Evolutionary conservation across 2,329 filamentous ascomycete species (phyloP).

Genomic region (Colletotrichum brevisporum): DNA sequence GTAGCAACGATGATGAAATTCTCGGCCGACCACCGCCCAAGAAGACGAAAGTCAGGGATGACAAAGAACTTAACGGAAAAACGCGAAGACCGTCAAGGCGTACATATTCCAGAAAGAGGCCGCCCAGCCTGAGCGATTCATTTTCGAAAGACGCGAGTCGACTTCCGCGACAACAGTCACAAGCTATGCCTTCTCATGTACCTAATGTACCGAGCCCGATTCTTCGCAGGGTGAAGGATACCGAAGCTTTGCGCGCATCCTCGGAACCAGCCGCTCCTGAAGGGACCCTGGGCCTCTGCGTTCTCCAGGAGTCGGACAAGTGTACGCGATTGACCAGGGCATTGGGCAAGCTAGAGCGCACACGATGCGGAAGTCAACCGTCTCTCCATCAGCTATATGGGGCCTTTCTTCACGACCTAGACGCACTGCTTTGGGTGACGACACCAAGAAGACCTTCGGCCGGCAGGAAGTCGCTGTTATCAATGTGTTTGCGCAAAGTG

Average conservation of each 20-base stretch:
- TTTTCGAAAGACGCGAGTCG: neutral
- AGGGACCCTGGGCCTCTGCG: neutral
- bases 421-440: slow-evolving; percentile 48
- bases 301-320: neutral
- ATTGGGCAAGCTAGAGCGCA: neutral
- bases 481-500: slow-evolving; percentile 64
- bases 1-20: neutral
- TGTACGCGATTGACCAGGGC: slow-evolving; percentile 8
- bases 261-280: neutral
- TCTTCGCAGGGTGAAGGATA: slow-evolving; percentile 25
- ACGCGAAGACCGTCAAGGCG: slow-evolving; percentile 42
- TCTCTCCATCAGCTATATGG: slow-evolving; percentile 50
- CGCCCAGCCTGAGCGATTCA: neutral
- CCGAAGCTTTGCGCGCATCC: neutral
- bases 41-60: slow-evolving; percentile 5
- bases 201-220: slow-evolving; percentile 31
- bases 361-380: slow-evolving; percentile 42
- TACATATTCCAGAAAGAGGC: slow-evolving; percentile 37
- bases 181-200: neutral
- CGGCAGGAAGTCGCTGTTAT: slow-evolving; percentile 57
- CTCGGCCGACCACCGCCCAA: slow-evolving; percentile 3
- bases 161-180: neutral
- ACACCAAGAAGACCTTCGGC: neutral
- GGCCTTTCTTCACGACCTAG: slow-evolving; percentile 51
- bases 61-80: slow-evolving; percentile 23